phyloP scores from a whole-genome alignment of 2,329 filamentous ascomycete genomes.

The Aspergillus pseudoviridinutans region DNA sequence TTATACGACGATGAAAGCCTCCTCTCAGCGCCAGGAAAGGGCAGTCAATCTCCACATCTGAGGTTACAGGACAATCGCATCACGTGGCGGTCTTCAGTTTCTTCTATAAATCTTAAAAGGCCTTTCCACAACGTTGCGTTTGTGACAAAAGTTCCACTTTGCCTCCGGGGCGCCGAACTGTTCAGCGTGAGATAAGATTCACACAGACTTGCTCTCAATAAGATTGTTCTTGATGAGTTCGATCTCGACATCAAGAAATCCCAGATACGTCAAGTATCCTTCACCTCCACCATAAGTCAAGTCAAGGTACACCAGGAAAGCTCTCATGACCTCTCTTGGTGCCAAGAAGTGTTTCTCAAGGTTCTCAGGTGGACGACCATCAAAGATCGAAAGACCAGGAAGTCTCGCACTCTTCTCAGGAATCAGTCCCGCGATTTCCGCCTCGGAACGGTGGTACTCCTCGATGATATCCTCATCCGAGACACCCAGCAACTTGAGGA shows the following conservation, averaged over 20 bases:
- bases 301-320: neutral
- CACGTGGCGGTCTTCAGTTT: no score
- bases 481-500: conserved; percentile 62
- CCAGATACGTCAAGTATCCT: neutral
- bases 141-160: no score
- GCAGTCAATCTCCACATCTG: no score
- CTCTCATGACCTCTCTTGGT: neutral
- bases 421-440: neutral
- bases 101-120: no score
- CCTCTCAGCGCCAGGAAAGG: no score
- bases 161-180: no score
- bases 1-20: no score
- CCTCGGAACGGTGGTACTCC: conserved; percentile 51
- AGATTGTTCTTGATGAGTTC: neutral
- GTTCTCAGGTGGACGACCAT: neutral
- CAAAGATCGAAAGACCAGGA: neutral
- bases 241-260: neutral
- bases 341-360: neutral
- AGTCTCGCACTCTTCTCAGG: neutral
- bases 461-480: conserved; percentile 55
- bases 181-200: no score
- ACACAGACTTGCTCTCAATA: neutral
- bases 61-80: no score
- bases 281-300: neutral
- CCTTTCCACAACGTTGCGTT: no score